Evolutionary conservation across 2,329 filamentous ascomycete genomes (phyloP).

Genomic region (Penicillium crustosum): DNA sequence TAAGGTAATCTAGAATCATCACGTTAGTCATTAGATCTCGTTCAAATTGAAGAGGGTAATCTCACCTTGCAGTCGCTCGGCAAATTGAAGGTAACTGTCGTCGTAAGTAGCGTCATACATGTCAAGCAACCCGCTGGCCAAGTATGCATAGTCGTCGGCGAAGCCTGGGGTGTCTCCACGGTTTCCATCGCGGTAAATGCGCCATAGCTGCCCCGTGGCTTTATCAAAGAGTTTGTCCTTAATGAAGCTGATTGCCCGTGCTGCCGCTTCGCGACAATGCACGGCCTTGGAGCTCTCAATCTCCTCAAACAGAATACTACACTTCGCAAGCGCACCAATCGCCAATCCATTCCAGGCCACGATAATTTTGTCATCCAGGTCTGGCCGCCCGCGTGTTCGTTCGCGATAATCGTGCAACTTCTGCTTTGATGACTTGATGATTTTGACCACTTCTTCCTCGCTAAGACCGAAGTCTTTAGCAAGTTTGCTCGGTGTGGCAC

Average conservation of each 20-base stretch:
- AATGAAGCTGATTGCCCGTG: slow-evolving; percentile 70
- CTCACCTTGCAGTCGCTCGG: slow-evolving; percentile 73
- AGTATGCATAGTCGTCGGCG: slow-evolving; percentile 91
- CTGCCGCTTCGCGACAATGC: slow-evolving; percentile 65
- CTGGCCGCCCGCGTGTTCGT: slow-evolving; percentile 71
- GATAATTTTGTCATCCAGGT: slow-evolving; percentile 84
- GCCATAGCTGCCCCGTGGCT: slow-evolving; percentile 62
- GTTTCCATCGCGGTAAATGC: slow-evolving; percentile 68
- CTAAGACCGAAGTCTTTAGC: slow-evolving; percentile 73
- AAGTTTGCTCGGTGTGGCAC: slow-evolving; percentile 66
- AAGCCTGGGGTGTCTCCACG: slow-evolving; percentile 70
- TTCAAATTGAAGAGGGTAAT: background rate
- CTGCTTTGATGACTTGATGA: slow-evolving; percentile 65
- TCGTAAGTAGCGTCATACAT: slow-evolving; percentile 82
- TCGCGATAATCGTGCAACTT: slow-evolving; percentile 72
- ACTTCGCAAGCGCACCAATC: slow-evolving; percentile 76
- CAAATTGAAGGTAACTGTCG: slow-evolving; percentile 73
- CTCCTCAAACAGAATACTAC: slow-evolving; percentile 65
- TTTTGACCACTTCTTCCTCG: slow-evolving; percentile 65
- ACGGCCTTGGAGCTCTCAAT: slow-evolving; percentile 59
- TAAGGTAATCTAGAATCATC: slow-evolving; percentile 64
- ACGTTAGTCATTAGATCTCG: background rate
- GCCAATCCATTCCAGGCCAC: slow-evolving; percentile 86
- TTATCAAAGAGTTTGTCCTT: slow-evolving; percentile 70
- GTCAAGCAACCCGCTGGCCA: slow-evolving; percentile 78